Evolutionary conservation across 2,329 filamentous ascomycete species (phyloP).

Genomic region (Alternaria rosae): DNA sequence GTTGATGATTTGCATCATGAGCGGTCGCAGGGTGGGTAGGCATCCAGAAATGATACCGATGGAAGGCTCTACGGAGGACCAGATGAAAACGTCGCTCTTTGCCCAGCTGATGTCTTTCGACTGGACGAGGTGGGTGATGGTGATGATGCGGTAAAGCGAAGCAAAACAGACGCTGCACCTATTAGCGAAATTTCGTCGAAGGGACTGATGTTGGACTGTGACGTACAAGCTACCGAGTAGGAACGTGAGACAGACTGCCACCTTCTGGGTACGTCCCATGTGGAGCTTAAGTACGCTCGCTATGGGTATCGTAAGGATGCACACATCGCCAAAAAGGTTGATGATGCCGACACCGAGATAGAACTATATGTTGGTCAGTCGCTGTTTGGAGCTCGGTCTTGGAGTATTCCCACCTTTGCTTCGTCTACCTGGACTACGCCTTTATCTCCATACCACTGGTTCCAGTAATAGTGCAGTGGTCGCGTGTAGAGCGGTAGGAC

Average conservation of each 20-base stretch:
- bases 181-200: neutral
- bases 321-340: slow-evolving; percentile 34
- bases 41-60: slow-evolving; percentile 39
- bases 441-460: slow-evolving; percentile 7
- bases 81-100: slow-evolving; percentile 40
- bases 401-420: slow-evolving; percentile 20
- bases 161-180: slow-evolving; percentile 24
- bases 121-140: slow-evolving; percentile 25
- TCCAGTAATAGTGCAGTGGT: slow-evolving; percentile 3
- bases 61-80: slow-evolving; percentile 34
- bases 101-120: slow-evolving; percentile 36
- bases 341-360: slow-evolving; percentile 34
- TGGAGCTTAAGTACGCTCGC: slow-evolving; percentile 19
- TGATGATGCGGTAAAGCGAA: slow-evolving; percentile 38
- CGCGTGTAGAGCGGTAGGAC: slow-evolving; percentile 4
- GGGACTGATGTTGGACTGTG: neutral
- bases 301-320: slow-evolving; percentile 17
- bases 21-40: slow-evolving; percentile 31
- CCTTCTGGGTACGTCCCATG: slow-evolving; percentile 30
- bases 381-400: neutral
- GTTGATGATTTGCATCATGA: slow-evolving; percentile 22
- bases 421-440: slow-evolving; percentile 27
- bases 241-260: slow-evolving; percentile 33
- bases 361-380: slow-evolving; percentile 23
- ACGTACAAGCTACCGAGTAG: slow-evolving; percentile 35